Evolutionary conservation across 192 early-diverging fungal genomes (phyloP), one percentile per base, ranked within the genome.

Genomic region (Coemansia sp.): DNA sequence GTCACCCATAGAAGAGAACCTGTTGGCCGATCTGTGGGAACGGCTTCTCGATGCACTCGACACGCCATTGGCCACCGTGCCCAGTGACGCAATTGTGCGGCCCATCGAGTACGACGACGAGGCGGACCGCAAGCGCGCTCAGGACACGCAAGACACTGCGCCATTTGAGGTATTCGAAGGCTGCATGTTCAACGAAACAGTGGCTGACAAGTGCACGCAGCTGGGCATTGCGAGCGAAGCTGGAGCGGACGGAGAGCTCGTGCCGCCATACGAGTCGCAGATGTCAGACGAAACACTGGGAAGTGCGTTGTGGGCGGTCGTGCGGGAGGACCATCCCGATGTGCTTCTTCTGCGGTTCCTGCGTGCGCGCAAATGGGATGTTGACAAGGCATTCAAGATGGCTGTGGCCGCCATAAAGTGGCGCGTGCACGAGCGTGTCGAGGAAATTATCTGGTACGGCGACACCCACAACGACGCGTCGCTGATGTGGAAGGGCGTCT

Each of bases 321-420:
- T 88, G 9, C 82, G 77, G 34, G 81, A 75, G 49, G 88, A 91
- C 60, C 85, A 90, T 51, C 88, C 87, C 19, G 93, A 95, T 72
- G 69, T 85, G 10, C 66, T 92, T 36, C 38, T 91, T 17, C 83
- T 93, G 47, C 82, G 93, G 40, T 95, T 92, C 71, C 75, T 95
- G 47, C 82, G 94, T 34, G 94, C 94, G 14, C 82, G 94, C 36
- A 95, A 95, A 65, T 97, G 93, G 92, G 87, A 95, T 60, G 66
- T 91, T 5, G 73, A 86, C 42, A 86, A 83, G 66, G 89, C 94
- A 2, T 82, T 89, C 36, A 74, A 67, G 12, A 94, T 94, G 94
- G 61, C 87, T 14, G 59, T 88, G 15, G 79, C 84, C 11, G 83
- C 87, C 5, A 62, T 97, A 46, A 85, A 87, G 56, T 97, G 94